These are phyloP conservation scores for Orbilia quercus DNA, from an alignment of 2,329 filamentous ascomycete species.

Conservation along the genomic window DNA sequence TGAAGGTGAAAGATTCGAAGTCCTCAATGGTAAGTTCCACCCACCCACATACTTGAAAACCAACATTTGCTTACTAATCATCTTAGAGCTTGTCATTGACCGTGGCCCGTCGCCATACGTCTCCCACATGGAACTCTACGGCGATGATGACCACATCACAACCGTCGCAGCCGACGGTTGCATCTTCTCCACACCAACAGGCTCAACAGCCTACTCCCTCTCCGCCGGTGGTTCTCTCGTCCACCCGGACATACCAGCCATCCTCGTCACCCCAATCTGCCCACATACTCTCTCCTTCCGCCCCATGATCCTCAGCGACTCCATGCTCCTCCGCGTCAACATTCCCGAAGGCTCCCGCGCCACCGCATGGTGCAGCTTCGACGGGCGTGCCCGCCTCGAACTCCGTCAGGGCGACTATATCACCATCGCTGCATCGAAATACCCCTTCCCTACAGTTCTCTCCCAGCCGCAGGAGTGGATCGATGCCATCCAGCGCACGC, in stretches of 20 bases:
- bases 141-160: slow-evolving; percentile 92
- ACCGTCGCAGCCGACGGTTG: slow-evolving; percentile 96
- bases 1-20: slow-evolving; percentile 95
- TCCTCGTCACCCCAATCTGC: slow-evolving; percentile 95
- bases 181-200: slow-evolving; percentile 95
- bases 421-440: slow-evolving; percentile 93
- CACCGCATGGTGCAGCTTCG: slow-evolving; percentile 95
- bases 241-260: slow-evolving; percentile 95
- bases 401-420: slow-evolving; percentile 93
- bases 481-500: slow-evolving; percentile 88
- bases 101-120: slow-evolving; percentile 96
- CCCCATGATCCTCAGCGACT: slow-evolving; percentile 97
- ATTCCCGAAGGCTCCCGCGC: slow-evolving; percentile 86
- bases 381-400: slow-evolving; percentile 95
- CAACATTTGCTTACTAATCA: slow-evolving; percentile 20
- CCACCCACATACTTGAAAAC: background rate
- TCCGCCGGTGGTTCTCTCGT: slow-evolving; percentile 95
- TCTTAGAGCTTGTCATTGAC: slow-evolving; percentile 90
- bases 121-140: slow-evolving; percentile 94
- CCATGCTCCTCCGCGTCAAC: slow-evolving; percentile 87
- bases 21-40: slow-evolving; percentile 73
- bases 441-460: slow-evolving; percentile 96
- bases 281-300: slow-evolving; percentile 96
- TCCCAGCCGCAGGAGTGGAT: slow-evolving; percentile 94
- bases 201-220: slow-evolving; percentile 92